phyloP scores from a whole-genome alignment of 2,329 filamentous ascomycete genomes.

The Corynespora cassiicola region DNA sequence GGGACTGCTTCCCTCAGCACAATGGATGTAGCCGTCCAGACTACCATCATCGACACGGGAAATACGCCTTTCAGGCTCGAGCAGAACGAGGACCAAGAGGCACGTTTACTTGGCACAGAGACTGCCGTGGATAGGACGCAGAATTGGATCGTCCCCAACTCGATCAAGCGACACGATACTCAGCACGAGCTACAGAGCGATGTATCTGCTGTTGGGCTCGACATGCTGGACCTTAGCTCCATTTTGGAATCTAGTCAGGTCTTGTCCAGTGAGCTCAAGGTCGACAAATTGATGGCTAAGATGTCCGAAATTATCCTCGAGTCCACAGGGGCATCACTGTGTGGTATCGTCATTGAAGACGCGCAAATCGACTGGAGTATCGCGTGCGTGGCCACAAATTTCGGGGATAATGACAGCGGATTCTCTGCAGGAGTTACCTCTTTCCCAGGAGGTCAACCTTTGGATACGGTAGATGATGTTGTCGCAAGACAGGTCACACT shows the following conservation, averaged over 20 bases:
- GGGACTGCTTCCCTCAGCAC: conserved; percentile 67
- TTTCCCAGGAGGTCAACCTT: conserved; percentile 69
- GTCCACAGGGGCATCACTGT: conserved; percentile 75
- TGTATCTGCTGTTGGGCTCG: conserved; percentile 70
- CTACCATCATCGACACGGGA: conserved; percentile 63
- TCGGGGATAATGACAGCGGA: conserved; percentile 45
- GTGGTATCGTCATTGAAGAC: conserved; percentile 77
- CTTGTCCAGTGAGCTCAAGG: conserved; percentile 77
- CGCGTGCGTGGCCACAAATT: conserved; percentile 75
- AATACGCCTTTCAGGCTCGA: conserved; percentile 51
- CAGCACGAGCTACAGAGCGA: conserved; percentile 66
- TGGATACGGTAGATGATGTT: conserved; percentile 68
- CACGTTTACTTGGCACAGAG: conserved; percentile 41
- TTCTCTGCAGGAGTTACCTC: conserved; percentile 62
- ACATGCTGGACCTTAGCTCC: conserved; percentile 82
- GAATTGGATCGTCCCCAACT: conserved; percentile 56
- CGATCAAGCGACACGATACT: conserved; percentile 45
- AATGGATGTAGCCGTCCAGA: conserved; percentile 71
- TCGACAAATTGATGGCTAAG: conserved; percentile 77
- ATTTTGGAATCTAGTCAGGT: conserved; percentile 81
- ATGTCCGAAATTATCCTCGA: conserved; percentile 84
- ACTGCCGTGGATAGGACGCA: conserved; percentile 54
- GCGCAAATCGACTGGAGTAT: conserved; percentile 72
- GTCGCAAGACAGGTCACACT: conserved; percentile 80
- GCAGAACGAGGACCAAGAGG: conserved; percentile 50